Evolutionary conservation across 1,139 yeast genomes (phyloP), one percentile per base, ranked within the genome.

Genomic region (Debaryomyces coudertii): DNA sequence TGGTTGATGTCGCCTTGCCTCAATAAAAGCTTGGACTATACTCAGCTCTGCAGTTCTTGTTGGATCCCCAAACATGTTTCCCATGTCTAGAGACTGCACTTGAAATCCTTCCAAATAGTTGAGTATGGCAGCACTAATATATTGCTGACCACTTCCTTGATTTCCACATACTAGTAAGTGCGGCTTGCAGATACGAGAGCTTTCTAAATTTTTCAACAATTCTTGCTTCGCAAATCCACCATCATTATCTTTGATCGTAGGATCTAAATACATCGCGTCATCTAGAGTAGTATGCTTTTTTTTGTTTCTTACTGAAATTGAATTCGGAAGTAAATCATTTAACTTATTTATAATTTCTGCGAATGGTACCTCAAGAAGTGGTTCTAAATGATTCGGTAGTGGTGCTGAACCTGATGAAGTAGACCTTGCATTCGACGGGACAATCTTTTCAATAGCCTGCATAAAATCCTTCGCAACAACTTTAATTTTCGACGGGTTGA

Each of bases 341-440:
- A 92, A 62, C 52, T 78, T 80, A 0, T 42, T 43, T 4, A 75
- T 69, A 23, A 89, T 73, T 18, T 67, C 69, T 1, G 68, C 62
- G 38, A 87, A 73, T 41, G 82, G 77, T 0, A 60, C 59, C 16
- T 72, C 66, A 30, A 93, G 68, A 31, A 93, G 65, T 0, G 96
- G 87, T 43, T 72, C 73, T 40, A 93, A 66, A 38, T 82, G 80
- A 7, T 80, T 81, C 0, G 99, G 97, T 34, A 95, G 67, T 3
- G 97, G 96, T 7, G 87, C 78, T 0, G 95, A 85, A 0, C 82
- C 79, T 3, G 84, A 76, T 0, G 93, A 80, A 0, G 95, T 79
- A 0, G 96, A 86, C 51, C 99, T 76, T 1, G 96, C 90, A 48
- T 96, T 87, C 0, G 97, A 90, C 0, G 99, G 99, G 34, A 92